phyloP scores from a whole-genome alignment of 2,329 filamentous ascomycete genomes.

The Talaromyces amestolkiae region DNA sequence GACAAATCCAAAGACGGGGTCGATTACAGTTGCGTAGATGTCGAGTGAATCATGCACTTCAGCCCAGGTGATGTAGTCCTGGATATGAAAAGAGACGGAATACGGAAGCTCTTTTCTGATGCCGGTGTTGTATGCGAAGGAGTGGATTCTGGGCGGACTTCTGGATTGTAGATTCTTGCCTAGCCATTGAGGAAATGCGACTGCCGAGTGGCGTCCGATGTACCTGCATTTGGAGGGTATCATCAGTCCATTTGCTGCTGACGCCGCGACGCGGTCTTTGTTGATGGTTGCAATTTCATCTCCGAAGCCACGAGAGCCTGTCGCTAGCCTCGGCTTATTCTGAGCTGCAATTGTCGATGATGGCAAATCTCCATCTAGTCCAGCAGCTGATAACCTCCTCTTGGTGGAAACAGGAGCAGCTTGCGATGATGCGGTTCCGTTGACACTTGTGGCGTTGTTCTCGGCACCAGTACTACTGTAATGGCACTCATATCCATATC shows the following conservation, averaged over 20 bases:
- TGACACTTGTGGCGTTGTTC: background rate
- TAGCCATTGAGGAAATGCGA: conserved; percentile 34
- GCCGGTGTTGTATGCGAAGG: conserved; percentile 38
- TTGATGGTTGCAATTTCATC: conserved; percentile 4
- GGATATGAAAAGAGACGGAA: conserved; percentile 24
- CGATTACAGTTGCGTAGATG: conserved; percentile 30
- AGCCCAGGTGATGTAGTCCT: conserved; percentile 26
- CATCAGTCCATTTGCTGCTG: conserved; percentile 25
- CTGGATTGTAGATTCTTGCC: conserved; percentile 32
- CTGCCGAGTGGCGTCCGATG: conserved; percentile 31
- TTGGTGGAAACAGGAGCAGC: background rate
- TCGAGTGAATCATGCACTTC: conserved; percentile 29
- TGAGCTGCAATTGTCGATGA: background rate
- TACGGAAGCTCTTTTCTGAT: conserved; percentile 30
- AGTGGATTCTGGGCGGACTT: conserved; percentile 37
- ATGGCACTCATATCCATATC: conserved; percentile 21
- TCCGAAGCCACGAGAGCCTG: background rate
- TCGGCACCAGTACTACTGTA: conserved; percentile 12
- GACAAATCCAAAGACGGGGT: conserved; percentile 35
- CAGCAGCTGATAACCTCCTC: conserved; percentile 7
- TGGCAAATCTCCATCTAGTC: conserved; percentile 7
- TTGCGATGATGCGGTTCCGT: background rate
- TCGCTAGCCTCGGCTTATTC: background rate
- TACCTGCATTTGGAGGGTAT: conserved; percentile 33
- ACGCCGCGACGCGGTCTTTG: background rate